These are phyloP conservation scores for Aspergillus candidus DNA, from an alignment of 2,329 filamentous ascomycete genomes.

Conservation along the genomic window DNA sequence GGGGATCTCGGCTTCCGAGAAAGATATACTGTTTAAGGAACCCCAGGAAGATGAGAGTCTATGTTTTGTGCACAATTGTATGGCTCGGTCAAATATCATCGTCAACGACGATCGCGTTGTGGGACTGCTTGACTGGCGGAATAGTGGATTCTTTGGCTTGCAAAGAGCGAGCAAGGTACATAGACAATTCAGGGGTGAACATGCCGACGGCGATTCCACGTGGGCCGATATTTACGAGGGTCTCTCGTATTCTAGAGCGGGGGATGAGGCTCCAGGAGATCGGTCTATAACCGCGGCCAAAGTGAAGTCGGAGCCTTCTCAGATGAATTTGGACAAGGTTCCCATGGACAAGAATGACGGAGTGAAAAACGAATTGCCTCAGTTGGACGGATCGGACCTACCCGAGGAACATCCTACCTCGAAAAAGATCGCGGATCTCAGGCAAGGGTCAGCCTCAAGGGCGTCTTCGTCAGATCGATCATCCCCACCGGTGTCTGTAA, in stretches of 20 bases:
- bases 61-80: slow-evolving; percentile 33
- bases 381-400: slow-evolving; percentile 20
- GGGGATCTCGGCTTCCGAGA: slow-evolving; percentile 21
- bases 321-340: slow-evolving; percentile 24
- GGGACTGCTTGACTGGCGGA: slow-evolving; percentile 35
- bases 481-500: slow-evolving; percentile 34
- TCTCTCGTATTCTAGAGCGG: slow-evolving; percentile 12
- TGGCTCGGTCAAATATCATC: slow-evolving; percentile 33
- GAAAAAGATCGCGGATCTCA: slow-evolving; percentile 36
- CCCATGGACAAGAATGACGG: slow-evolving; percentile 24
- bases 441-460: slow-evolving; percentile 29
- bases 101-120: slow-evolving; percentile 33
- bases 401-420: slow-evolving; percentile 31
- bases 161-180: slow-evolving; percentile 31
- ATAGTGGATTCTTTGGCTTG: slow-evolving; percentile 36
- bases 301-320: slow-evolving; percentile 33
- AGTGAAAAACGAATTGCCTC: slow-evolving; percentile 17
- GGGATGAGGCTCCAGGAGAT: slow-evolving; percentile 9
- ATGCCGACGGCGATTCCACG: too few relatives aligned
- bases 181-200: slow-evolving; percentile 21
- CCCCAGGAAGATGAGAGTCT: slow-evolving; percentile 22
- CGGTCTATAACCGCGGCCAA: slow-evolving; percentile 16
- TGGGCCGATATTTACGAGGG: slow-evolving; percentile 36
- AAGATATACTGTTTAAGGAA: slow-evolving; percentile 29
- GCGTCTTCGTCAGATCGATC: slow-evolving; percentile 36